A percentile compares a stretch with the other conserved stretches of the same genome.
These are phyloP conservation scores for Amanita exitialis DNA, from an alignment of 768 basidiomycete genomes.

Conservation along the genomic window DNA sequence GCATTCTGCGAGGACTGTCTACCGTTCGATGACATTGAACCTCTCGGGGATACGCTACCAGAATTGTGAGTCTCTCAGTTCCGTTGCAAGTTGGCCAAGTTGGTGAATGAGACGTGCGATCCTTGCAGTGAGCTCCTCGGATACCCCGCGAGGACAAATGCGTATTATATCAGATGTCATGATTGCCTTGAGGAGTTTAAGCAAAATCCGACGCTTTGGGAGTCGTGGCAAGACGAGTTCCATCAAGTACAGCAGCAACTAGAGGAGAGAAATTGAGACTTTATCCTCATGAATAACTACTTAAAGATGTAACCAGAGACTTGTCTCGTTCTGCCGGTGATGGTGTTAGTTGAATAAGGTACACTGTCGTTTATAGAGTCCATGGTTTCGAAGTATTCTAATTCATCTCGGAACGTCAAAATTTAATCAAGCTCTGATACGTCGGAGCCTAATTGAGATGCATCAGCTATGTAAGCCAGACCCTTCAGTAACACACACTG, in stretches of 20 bases:
- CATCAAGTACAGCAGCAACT: conserved; percentile 24
- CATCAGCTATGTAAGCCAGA: too few relatives aligned
- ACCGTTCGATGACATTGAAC: conserved; percentile 35
- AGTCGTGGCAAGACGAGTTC: conserved; percentile 35
- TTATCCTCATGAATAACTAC: too few relatives aligned
- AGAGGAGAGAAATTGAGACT: neutral
- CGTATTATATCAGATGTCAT: conserved; percentile 42
- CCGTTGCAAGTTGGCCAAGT: neutral
- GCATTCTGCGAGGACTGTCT: conserved; percentile 59
- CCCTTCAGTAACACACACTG: too few relatives aligned
- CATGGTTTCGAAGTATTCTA: too few relatives aligned
- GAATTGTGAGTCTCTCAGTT: conserved; percentile 37
- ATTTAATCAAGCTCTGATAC: too few relatives aligned
- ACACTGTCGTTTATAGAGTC: too few relatives aligned
- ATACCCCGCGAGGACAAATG: conserved; percentile 23
- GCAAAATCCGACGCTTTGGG: conserved; percentile 23
- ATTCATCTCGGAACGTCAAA: too few relatives aligned
- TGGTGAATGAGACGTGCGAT: neutral
- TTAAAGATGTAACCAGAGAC: too few relatives aligned
- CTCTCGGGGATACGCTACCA: conserved; percentile 44
- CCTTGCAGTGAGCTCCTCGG: conserved; percentile 27
- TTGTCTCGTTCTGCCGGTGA: too few relatives aligned
- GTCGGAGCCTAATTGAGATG: too few relatives aligned
- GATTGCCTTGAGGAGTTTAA: conserved; percentile 31
- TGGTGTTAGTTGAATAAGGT: too few relatives aligned